A percentile compares a stretch with the other conserved stretches of the same genome.
Evolutionary conservation across 805 yeast genomes (phyloP).

Genomic region (Wickerhamiella kazuoi): DNA sequence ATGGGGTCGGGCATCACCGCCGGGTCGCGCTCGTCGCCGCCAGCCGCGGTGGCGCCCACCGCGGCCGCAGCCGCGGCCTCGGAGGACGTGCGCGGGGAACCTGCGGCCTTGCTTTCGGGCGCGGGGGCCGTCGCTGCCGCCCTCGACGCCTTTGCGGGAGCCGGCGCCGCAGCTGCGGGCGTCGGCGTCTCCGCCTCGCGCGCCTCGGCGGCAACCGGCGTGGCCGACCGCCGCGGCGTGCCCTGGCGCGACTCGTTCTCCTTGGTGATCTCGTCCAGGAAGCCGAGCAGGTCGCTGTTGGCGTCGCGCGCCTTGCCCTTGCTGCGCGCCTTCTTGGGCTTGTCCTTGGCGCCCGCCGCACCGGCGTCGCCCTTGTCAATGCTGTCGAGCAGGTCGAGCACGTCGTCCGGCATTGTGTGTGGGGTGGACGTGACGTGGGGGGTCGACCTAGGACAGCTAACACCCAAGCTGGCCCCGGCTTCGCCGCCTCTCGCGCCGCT

Average conservation of each 20-base stretch:
- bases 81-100: background rate
- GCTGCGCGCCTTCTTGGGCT: slow-evolving; percentile 10
- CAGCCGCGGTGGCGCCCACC: slow-evolving; percentile 1
- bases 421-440: too few relatives aligned
- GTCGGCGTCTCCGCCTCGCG: background rate
- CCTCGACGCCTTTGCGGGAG: slow-evolving; percentile 2
- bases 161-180: slow-evolving; percentile 1
- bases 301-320: slow-evolving; percentile 12
- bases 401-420: slow-evolving; percentile 23
- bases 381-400: slow-evolving; percentile 25
- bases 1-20: slow-evolving; percentile 17
- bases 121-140: slow-evolving; percentile 1
- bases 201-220: slow-evolving; percentile 1
- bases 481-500: too few relatives aligned
- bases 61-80: background rate
- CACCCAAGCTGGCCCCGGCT: too few relatives aligned
- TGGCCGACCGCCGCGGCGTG: slow-evolving; percentile 11
- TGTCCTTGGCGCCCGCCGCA: slow-evolving; percentile 10
- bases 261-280: slow-evolving; percentile 24
- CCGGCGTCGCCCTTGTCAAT: slow-evolving; percentile 15
- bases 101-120: background rate
- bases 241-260: slow-evolving; percentile 1
- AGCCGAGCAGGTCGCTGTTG: slow-evolving; percentile 27
- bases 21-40: background rate
- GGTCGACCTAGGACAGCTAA: too few relatives aligned